These are phyloP conservation scores for Aureobasidium subglaciale DNA, from an alignment of 2,329 filamentous ascomycete genomes.

Conservation along the genomic window DNA sequence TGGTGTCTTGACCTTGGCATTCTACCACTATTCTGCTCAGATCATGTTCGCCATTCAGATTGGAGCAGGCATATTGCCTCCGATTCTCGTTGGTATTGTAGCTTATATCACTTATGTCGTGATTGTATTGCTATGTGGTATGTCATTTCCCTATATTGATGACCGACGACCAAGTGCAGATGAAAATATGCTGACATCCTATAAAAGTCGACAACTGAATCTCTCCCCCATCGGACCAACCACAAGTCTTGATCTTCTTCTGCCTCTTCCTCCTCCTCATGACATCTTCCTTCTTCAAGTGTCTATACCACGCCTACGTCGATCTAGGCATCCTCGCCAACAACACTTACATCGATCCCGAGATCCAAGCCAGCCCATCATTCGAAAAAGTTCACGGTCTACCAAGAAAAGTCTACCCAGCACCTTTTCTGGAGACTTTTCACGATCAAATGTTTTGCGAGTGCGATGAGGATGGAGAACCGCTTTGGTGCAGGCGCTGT, in stretches of 20 bases:
- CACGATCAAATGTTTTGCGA: background rate
- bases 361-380: background rate
- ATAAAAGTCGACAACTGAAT: background rate
- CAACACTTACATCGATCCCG: background rate
- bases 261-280: background rate
- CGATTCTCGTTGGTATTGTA: background rate
- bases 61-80: background rate
- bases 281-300: background rate
- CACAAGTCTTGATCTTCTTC: background rate
- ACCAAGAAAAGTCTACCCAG: background rate
- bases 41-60: background rate
- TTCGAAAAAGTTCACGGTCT: background rate
- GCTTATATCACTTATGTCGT: background rate
- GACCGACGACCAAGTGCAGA: too few species aligned
- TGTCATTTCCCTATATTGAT: background rate
- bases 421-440: background rate
- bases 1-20: too few species aligned
- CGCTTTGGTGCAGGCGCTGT: background rate
- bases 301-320: background rate
- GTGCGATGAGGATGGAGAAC: background rate
- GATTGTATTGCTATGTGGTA: background rate
- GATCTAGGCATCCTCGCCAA: background rate
- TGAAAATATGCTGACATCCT: background rate
- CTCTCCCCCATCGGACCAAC: background rate
- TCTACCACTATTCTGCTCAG: background rate